Conservation (phyloP, 495 filamentous ascomycete species). For the Lineolata rhizophorae region DNA sequence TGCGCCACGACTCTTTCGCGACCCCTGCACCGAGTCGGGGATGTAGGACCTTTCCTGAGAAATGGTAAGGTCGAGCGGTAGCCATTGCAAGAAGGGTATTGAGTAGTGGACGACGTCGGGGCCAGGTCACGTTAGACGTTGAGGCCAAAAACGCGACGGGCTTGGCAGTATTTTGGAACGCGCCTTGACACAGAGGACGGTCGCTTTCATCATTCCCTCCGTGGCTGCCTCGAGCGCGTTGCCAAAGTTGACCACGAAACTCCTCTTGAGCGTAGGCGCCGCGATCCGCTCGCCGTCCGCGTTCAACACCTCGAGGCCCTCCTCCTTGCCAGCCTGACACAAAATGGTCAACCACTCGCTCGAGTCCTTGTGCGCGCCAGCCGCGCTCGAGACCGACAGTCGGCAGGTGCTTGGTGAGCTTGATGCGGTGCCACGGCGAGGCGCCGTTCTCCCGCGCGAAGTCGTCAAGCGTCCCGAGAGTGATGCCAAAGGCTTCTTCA, state of each 20-base stretch:
- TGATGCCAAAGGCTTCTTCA: conserved; percentile 24
- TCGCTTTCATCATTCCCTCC: conserved; percentile 27
- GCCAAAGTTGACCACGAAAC: conserved; percentile 34
- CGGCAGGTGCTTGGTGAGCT: conserved; percentile 28
- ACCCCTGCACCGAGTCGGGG: conserved; percentile 7
- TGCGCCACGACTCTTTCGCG: conserved; percentile 4
- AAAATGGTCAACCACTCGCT: conserved; percentile 34
- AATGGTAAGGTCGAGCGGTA: conserved; percentile 15
- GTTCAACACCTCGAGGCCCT: conserved; percentile 28
- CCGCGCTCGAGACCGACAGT: conserved; percentile 18
- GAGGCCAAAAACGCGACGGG: no score
- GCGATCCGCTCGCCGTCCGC: conserved; percentile 25
- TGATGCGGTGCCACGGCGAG: conserved; percentile 30
- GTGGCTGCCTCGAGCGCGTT: conserved; percentile 36
- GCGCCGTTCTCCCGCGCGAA: conserved; percentile 23
- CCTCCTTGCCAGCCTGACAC: conserved; percentile 25
- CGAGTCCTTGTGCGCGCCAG: conserved; percentile 34
- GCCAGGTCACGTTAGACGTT: no score
- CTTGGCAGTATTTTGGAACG: background rate
- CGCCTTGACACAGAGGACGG: conserved; percentile 24
- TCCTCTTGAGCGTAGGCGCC: conserved; percentile 24
- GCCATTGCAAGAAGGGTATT: conserved; percentile 30
- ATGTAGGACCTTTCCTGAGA: conserved; percentile 10
- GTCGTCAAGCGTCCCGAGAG: conserved; percentile 23
- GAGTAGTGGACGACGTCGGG: no score